phyloP scores from a whole-genome alignment of 2,329 filamentous ascomycete genomes.

The Achaetomium macrosporum region DNA sequence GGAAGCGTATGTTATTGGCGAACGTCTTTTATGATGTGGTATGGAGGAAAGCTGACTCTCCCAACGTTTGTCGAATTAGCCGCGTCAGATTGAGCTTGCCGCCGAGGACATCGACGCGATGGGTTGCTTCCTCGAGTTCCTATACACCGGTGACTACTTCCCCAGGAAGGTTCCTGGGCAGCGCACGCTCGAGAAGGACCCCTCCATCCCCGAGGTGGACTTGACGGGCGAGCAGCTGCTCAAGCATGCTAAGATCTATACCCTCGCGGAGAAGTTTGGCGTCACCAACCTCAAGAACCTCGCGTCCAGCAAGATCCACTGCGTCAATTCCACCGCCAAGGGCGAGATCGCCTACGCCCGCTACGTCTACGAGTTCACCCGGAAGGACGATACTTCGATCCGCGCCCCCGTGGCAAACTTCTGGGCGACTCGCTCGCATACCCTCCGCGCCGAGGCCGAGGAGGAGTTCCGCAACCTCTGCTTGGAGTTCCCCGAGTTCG shows the following conservation, averaged over 20 bases:
- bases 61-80: slow-evolving; percentile 31
- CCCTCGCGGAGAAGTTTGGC: slow-evolving; percentile 73
- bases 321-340: slow-evolving; percentile 77
- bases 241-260: slow-evolving; percentile 85
- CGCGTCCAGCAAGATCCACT: slow-evolving; percentile 85
- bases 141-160: slow-evolving; percentile 86
- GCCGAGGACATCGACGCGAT: slow-evolving; percentile 67
- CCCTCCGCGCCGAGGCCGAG: slow-evolving; percentile 78
- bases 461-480: slow-evolving; percentile 79
- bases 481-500: slow-evolving; percentile 84
- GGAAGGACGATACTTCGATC: slow-evolving; percentile 62
- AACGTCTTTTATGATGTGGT: not conserved
- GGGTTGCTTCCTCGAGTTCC: slow-evolving; percentile 73
- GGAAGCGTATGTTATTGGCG: slow-evolving; percentile 46
- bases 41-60: not conserved
- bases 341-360: slow-evolving; percentile 89
- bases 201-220: slow-evolving; percentile 60
- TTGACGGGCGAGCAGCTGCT: slow-evolving; percentile 77
- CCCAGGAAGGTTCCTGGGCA: slow-evolving; percentile 59
- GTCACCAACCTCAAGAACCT: slow-evolving; percentile 64
- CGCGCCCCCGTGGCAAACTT: slow-evolving; percentile 82
- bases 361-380: slow-evolving; percentile 79
- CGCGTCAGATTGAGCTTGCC: slow-evolving; percentile 62
- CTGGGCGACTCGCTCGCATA: slow-evolving; percentile 77
- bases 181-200: slow-evolving; percentile 64